These are phyloP conservation scores for Apiospora rasikravindrae DNA, from an alignment of 2,329 filamentous ascomycete genomes.

Conservation along the genomic window DNA sequence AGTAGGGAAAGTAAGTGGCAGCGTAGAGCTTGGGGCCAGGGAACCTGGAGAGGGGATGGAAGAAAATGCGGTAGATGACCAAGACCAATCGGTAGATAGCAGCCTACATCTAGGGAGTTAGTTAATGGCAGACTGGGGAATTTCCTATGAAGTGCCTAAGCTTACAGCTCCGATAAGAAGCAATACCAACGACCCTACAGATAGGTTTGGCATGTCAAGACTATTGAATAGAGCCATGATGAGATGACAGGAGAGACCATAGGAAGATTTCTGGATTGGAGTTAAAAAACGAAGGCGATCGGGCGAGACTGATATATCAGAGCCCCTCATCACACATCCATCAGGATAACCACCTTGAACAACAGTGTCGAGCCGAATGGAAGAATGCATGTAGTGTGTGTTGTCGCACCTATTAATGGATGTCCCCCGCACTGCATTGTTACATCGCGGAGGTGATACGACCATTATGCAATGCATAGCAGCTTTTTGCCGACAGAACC, in stretches of 20 bases:
- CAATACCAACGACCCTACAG: neutral
- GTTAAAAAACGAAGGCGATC: no score
- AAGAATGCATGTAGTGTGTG: neutral
- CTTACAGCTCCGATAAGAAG: neutral
- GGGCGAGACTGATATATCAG: neutral
- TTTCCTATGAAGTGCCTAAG: neutral
- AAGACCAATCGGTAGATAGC: neutral
- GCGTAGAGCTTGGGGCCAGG: constrained; percentile 20
- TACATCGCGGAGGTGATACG: neutral
- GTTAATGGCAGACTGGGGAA: neutral
- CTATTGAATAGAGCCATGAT: neutral
- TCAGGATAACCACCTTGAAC: neutral
- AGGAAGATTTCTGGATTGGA: neutral
- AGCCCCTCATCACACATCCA: neutral
- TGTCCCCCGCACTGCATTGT: neutral
- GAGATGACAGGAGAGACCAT: neutral
- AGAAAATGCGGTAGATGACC: constrained; percentile 21
- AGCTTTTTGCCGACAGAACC: neutral
- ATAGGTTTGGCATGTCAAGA: neutral
- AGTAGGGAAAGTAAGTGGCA: constrained; percentile 15
- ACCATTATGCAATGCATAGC: neutral
- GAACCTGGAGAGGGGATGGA: constrained; percentile 21
- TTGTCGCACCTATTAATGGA: neutral
- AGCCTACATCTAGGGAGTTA: neutral
- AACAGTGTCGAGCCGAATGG: neutral